Percentiles rank a stretch among this genome's conserved stretches.
These are phyloP conservation scores for Exsudoporus floridanus DNA, from an alignment of 1,284 basidiomycete species.

Conservation along the genomic window DNA sequence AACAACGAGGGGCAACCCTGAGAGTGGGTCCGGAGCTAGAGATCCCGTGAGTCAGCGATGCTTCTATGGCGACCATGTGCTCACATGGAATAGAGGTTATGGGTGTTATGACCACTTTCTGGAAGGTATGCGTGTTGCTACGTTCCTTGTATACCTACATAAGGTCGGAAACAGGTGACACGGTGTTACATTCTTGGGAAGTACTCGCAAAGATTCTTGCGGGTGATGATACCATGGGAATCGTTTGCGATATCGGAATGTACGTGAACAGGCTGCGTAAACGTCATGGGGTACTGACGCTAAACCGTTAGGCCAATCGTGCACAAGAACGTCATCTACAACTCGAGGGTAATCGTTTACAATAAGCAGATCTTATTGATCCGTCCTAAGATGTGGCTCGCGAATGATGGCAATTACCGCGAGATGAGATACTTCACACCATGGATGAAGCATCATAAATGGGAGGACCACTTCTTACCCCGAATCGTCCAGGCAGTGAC, in stretches of 20 bases:
- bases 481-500: constrained; percentile 84
- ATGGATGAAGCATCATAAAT: constrained; percentile 86
- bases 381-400: constrained; percentile 99
- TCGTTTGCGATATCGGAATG: constrained; percentile 95
- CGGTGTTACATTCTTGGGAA: constrained; percentile 95
- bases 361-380: constrained; percentile 88
- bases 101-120: constrained; percentile 94
- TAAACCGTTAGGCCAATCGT: constrained; percentile 73
- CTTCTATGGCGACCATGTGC: neutral
- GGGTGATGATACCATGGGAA: constrained; percentile 73
- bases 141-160: neutral
- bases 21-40: constrained; percentile 99
- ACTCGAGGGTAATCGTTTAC: constrained; percentile 89
- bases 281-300: constrained; percentile 1
- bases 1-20: constrained; percentile 84
- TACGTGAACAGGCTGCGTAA: constrained; percentile 39
- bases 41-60: constrained; percentile 68
- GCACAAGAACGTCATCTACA: constrained; percentile 98
- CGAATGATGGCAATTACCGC: constrained; percentile 98
- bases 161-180: constrained; percentile 68
- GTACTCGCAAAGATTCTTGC: constrained; percentile 83
- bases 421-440: constrained; percentile 96
- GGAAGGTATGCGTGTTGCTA: constrained; percentile 55
- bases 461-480: constrained; percentile 89
- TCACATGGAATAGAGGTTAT: constrained; percentile 67